Evolutionary conservation across 2,329 filamentous ascomycete species (phyloP), one percentile per base, ranked within the genome.

Genomic region (Colletotrichum lupini): DNA sequence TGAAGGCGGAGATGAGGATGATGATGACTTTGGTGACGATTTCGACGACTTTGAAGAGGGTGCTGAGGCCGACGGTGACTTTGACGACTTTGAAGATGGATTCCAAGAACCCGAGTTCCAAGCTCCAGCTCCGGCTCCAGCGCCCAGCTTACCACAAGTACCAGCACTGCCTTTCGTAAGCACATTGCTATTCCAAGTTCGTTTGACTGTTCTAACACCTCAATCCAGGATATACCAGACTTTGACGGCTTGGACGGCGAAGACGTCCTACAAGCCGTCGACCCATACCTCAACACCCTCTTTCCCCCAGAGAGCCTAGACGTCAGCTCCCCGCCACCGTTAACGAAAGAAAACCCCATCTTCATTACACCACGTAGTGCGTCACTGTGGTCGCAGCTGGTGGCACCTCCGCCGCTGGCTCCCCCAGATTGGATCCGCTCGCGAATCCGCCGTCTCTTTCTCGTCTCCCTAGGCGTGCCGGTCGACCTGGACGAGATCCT

Each of bases 361-460:
- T 97, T 98, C 83, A 91, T 94, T 67, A 97, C 94, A 53, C 93
- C 95, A 65, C 92, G 95, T 72, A 97, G 94, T 74, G 92, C 94
- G 68, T 98, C 97, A 0, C 87, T 99, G 42, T 99, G 97, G 97
- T 95, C 95, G 53, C 97, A 99, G 85, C 91, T 99, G 5, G 95
- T 98, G 35, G 96, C 96, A 2, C 96, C 97, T 24, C 97, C 97
- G 2, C 95, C 97, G 2, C 90, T 99, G 49, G 95, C 98, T 79
- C 97, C 97, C 6, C 96, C 97, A 0, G 97, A 99, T 82, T 99
- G 97, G 97, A 97, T 98, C 72, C 94, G 97, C 76, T 98, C 95
- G 65, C 94, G 95, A 64, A 99, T 98, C 77, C 92, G 97, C 66
- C 94, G 97, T 32, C 90, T 99, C 30, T 99, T 99, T 81, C 91